These are phyloP conservation scores for Fraxinus nigra DNA, from an alignment of 305 asterid species.

Conservation along the genomic window DNA sequence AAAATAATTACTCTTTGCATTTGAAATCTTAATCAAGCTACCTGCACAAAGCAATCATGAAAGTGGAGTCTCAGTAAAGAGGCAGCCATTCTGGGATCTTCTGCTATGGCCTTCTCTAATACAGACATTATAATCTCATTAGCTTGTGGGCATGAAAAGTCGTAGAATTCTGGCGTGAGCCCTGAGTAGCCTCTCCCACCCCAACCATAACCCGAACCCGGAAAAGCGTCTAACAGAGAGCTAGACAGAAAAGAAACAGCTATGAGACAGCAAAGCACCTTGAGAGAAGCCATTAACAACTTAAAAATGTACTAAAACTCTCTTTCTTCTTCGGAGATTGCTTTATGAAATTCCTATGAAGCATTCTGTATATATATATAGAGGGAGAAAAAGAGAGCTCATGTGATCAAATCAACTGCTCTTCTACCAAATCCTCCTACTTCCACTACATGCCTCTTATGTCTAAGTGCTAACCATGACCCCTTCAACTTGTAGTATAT, in stretches of 20 bases:
- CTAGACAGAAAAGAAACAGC: slow-evolving; percentile 28
- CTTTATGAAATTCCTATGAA: slow-evolving; percentile 14
- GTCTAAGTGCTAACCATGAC: slow-evolving; percentile 25
- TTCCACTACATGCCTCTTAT: slow-evolving; percentile 9
- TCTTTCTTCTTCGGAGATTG: background rate
- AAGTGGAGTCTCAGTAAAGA: slow-evolving; percentile 79
- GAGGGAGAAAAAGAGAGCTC: background rate
- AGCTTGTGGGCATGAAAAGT: slow-evolving; percentile 71
- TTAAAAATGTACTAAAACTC: background rate
- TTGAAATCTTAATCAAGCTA: background rate
- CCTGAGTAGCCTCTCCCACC: slow-evolving; percentile 33
- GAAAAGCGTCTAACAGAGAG: slow-evolving; percentile 40
- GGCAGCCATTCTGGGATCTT: slow-evolving; percentile 75
- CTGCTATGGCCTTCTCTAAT: slow-evolving; percentile 56
- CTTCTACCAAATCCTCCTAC: slow-evolving; percentile 57
- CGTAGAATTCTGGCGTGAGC: slow-evolving; percentile 53
- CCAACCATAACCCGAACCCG: slow-evolving; percentile 29
- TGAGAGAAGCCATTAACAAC: slow-evolving; percentile 43
- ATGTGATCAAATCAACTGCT: slow-evolving; percentile 43
- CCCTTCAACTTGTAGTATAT: slow-evolving; percentile 28
- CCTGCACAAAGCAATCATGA: slow-evolving; percentile 85
- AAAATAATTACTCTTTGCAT: background rate
- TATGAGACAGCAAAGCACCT: slow-evolving; percentile 24
- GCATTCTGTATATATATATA: slow-evolving; percentile 26
- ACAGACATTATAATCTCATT: slow-evolving; percentile 75